Evolutionary conservation across 345 rosid genomes (phyloP).

Genomic region (Salix purpurea): DNA sequence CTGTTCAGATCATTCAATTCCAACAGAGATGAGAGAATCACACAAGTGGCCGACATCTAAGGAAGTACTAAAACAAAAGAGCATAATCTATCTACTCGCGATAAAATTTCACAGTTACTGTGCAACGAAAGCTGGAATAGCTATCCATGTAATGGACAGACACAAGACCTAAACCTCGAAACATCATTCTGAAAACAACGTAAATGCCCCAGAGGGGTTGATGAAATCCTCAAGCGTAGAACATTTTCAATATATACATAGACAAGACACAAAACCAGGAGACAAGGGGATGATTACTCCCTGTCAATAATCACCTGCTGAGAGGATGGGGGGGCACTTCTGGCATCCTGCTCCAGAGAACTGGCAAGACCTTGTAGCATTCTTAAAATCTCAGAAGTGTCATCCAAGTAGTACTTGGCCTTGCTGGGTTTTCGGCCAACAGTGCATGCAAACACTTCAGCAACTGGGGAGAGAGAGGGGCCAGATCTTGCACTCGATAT

Average conservation of each 20-base stretch:
- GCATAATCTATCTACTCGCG: not conserved
- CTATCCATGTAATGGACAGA: not conserved
- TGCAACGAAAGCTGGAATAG: not conserved
- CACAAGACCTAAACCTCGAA: not conserved
- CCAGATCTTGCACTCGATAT: conserved; percentile 56
- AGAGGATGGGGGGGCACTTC: not conserved
- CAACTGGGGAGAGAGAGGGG: conserved; percentile 67
- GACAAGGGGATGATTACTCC: not conserved
- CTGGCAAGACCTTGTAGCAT: conserved; percentile 64
- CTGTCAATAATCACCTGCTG: conserved; percentile 2
- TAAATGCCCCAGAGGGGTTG: not conserved
- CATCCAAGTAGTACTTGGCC: conserved; percentile 91
- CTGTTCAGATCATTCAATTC: no score
- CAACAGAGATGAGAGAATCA: not conserved
- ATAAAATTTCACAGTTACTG: not conserved
- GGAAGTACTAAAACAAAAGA: not conserved
- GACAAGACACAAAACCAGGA: not conserved
- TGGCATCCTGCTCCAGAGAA: conserved; percentile 35
- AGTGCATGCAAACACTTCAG: conserved; percentile 86
- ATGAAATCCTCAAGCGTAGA: not conserved
- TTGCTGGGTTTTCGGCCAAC: conserved; percentile 93
- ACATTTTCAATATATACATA: not conserved
- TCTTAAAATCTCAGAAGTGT: conserved; percentile 65
- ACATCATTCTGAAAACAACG: not conserved
- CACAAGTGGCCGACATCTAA: not conserved